phyloP scores from a whole-genome alignment of 73 alveolate species.

The Blepharisma stoltei region DNA sequence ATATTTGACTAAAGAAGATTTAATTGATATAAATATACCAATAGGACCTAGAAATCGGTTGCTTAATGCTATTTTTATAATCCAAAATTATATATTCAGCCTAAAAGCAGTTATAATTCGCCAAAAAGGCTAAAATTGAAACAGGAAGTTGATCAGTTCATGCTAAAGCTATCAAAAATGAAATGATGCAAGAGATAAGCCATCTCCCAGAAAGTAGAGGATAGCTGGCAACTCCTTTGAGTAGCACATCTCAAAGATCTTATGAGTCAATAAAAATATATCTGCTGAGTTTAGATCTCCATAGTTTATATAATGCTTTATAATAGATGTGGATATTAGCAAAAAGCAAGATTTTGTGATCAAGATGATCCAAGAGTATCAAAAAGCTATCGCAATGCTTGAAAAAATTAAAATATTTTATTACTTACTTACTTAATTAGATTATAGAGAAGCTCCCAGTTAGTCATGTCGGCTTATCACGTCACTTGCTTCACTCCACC shows the following conservation, averaged over 20 bases:
- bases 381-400: background rate
- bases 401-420: too few relatives aligned
- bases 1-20: slow-evolving; percentile 53
- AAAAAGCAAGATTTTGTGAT: background rate
- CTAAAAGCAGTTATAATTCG: background rate
- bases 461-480: too few relatives aligned
- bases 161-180: background rate
- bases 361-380: background rate
- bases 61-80: slow-evolving; percentile 38
- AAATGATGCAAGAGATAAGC: background rate
- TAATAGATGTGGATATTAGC: slow-evolving; percentile 10
- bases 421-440: too few relatives aligned
- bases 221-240: background rate
- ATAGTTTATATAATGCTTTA: too few relatives aligned
- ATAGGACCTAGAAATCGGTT: slow-evolving; percentile 69
- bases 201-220: slow-evolving; percentile 8
- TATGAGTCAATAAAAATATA: background rate
- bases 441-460: too few relatives aligned
- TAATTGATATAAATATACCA: slow-evolving; percentile 60
- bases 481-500: too few relatives aligned
- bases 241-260: background rate
- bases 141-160: slow-evolving; percentile 10
- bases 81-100: background rate
- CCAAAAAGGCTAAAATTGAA: background rate
- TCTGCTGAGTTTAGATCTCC: too few relatives aligned